Conservation (phyloP, 2,329 filamentous ascomycete genomes). For the Botryosphaeria dothidea region DNA sequence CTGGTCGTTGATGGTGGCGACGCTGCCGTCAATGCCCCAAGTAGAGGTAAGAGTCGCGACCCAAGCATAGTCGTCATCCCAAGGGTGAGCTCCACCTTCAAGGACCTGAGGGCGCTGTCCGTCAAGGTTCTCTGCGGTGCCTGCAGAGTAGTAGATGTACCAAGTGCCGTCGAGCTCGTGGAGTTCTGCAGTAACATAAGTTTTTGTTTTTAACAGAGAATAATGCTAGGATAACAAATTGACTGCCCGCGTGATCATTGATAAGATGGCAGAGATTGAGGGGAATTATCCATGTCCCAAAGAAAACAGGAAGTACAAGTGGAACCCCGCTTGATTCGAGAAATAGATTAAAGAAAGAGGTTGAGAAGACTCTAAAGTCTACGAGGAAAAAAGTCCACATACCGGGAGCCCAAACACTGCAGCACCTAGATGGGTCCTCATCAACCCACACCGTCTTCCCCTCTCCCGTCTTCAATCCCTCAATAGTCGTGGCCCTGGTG, state of each 20-base stretch:
- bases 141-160: conserved; percentile 62
- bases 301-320: too few relatives aligned
- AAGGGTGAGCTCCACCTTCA: conserved; percentile 54
- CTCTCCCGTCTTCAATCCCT: conserved; percentile 56
- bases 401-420: conserved; percentile 57
- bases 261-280: too few relatives aligned
- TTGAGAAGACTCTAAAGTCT: neutral
- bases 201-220: neutral
- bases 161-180: conserved; percentile 42
- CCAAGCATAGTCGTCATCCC: conserved; percentile 53
- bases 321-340: too few relatives aligned
- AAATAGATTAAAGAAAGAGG: neutral
- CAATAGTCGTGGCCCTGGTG: conserved; percentile 54
- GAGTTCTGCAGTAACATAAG: neutral
- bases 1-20: conserved; percentile 49
- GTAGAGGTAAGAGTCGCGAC: conserved; percentile 49
- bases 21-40: conserved; percentile 58
- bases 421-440: conserved; percentile 48
- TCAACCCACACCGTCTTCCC: conserved; percentile 55
- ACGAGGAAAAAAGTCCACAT: neutral
- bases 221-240: neutral
- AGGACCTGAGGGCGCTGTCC: conserved; percentile 56
- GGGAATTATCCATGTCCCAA: too few relatives aligned
- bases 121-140: conserved; percentile 48
- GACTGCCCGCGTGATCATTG: too few relatives aligned